A percentile compares a stretch with the other conserved stretches of the same genome.
Evolutionary conservation across 2,329 filamentous ascomycete species (phyloP).

Genomic region (Fusarium decemcellulare): DNA sequence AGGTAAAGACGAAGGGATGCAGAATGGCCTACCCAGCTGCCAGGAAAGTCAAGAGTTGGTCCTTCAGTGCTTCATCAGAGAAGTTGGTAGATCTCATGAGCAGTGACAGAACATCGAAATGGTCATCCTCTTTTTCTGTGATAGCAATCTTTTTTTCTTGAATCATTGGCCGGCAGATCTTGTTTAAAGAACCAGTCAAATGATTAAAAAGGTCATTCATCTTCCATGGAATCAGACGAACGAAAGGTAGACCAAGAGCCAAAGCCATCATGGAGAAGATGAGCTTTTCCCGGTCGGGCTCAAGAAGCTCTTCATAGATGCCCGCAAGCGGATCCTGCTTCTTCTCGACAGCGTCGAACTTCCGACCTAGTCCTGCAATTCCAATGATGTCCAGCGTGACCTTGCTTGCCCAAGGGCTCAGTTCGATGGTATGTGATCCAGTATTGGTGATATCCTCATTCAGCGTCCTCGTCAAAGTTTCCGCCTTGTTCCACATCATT

Average conservation of each 20-base stretch:
- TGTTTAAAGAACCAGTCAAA: slow-evolving; percentile 25
- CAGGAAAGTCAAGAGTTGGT: slow-evolving; percentile 70
- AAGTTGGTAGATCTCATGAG: slow-evolving; percentile 67
- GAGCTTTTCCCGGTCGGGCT: slow-evolving; percentile 63
- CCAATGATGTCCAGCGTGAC: slow-evolving; percentile 74
- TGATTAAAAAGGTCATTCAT: slow-evolving; percentile 37
- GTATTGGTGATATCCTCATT: slow-evolving; percentile 55
- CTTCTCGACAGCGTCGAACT: slow-evolving; percentile 62
- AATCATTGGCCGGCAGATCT: slow-evolving; percentile 48
- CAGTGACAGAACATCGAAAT: slow-evolving; percentile 75
- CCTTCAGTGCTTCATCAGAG: slow-evolving; percentile 64
- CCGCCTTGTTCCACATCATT: slow-evolving; percentile 75
- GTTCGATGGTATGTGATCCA: slow-evolving; percentile 45
- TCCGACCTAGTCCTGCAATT: slow-evolving; percentile 68
- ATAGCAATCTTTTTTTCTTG: slow-evolving; percentile 64
- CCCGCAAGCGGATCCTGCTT: slow-evolving; percentile 58
- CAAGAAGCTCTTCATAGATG: slow-evolving; percentile 60
- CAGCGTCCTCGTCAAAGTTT: slow-evolving; percentile 52
- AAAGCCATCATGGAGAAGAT: slow-evolving; percentile 35
- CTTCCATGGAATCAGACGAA: slow-evolving; percentile 37
- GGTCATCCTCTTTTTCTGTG: slow-evolving; percentile 57
- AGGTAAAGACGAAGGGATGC: rapidly evolving
- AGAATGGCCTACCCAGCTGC: slow-evolving; percentile 48
- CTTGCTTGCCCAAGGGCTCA: slow-evolving; percentile 65
- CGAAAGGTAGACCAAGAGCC: slow-evolving; percentile 16